A percentile compares a stretch with the other conserved stretches of the same genome.
Conservation (phyloP, 139 green algal species). For the Raphidocelis subcapitata region DNA sequence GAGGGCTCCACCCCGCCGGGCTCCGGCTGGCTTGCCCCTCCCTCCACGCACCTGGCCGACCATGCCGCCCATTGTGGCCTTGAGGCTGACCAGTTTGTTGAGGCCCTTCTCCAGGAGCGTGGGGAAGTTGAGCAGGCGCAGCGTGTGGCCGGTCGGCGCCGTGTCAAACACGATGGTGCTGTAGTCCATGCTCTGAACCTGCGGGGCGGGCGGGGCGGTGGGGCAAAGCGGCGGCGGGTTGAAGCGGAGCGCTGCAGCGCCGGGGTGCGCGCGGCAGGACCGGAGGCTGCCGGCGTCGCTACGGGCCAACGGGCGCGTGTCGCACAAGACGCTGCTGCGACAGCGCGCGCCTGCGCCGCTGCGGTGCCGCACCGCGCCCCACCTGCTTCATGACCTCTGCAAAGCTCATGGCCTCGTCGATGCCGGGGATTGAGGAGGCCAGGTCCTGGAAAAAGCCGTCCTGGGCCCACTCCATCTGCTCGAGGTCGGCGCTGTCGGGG, state of each 20-base stretch:
- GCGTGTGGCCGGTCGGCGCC: constrained; percentile 91
- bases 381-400: constrained; percentile 97
- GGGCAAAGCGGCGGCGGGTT: no score
- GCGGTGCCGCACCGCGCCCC: not conserved
- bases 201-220: no score
- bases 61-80: constrained; percentile 75
- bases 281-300: no score
- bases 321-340: no score
- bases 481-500: constrained; percentile 69
- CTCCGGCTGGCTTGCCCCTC: no score
- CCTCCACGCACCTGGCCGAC: constrained; percentile 53
- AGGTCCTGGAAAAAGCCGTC: constrained; percentile 84
- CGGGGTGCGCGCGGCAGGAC: no score
- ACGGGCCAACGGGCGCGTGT: no score
- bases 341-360: not conserved
- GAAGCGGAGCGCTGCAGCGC: no score
- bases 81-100: constrained; percentile 85
- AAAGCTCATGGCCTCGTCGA: constrained; percentile 98
- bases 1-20: no score
- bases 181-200: constrained; percentile 97
- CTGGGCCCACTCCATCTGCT: constrained; percentile 52
- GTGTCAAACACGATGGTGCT: constrained; percentile 96
- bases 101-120: constrained; percentile 93
- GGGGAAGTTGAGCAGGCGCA: constrained; percentile 95
- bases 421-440: constrained; percentile 88